A percentile compares a stretch with the other conserved stretches of the same genome.
Evolutionary conservation across 495 filamentous ascomycete genomes (phyloP).

Genomic region (Neurospora sp.): DNA sequence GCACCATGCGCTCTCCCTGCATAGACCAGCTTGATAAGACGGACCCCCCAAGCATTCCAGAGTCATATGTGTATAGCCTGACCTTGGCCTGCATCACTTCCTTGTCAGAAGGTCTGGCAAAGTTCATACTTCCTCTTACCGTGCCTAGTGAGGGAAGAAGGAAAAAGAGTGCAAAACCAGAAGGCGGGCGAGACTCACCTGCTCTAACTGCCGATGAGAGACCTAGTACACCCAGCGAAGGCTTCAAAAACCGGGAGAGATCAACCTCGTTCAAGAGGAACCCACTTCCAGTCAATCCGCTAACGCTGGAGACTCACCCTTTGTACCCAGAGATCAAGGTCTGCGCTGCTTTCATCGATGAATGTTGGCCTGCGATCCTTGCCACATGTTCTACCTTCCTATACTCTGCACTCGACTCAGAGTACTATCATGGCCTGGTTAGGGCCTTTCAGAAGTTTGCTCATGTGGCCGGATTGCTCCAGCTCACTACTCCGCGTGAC

Average conservation of each 20-base stretch:
- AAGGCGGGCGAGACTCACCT: conserved; percentile 35
- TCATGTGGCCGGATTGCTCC: conserved; percentile 83
- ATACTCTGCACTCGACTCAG: conserved; percentile 83
- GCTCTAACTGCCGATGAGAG: conserved; percentile 26
- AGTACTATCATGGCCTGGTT: conserved; percentile 89
- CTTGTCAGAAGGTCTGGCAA: conserved; percentile 84
- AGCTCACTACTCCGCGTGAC: conserved; percentile 77
- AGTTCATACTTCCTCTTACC: conserved; percentile 83
- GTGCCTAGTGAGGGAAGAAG: conserved; percentile 52
- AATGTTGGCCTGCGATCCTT: conserved; percentile 92
- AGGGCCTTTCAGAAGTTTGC: conserved; percentile 91
- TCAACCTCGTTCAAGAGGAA: conserved; percentile 44
- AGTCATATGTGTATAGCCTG: conserved; percentile 88
- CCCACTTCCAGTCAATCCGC: conserved; percentile 69
- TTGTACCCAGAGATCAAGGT: conserved; percentile 58
- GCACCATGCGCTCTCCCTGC: conserved; percentile 74
- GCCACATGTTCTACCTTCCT: conserved; percentile 92
- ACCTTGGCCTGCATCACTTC: conserved; percentile 79
- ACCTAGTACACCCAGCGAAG: conserved; percentile 2
- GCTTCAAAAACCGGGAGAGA: conserved; percentile 23
- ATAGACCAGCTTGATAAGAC: conserved; percentile 91
- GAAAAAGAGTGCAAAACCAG: conserved; percentile 38
- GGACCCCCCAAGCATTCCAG: conserved; percentile 71
- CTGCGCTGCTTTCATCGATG: conserved; percentile 71
- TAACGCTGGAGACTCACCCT: conserved; percentile 60